A percentile compares a stretch with the other conserved stretches of the same genome.
Conservation (phyloP, 2,329 filamentous ascomycete species). For the Thielaviopsis ethacetica region DNA sequence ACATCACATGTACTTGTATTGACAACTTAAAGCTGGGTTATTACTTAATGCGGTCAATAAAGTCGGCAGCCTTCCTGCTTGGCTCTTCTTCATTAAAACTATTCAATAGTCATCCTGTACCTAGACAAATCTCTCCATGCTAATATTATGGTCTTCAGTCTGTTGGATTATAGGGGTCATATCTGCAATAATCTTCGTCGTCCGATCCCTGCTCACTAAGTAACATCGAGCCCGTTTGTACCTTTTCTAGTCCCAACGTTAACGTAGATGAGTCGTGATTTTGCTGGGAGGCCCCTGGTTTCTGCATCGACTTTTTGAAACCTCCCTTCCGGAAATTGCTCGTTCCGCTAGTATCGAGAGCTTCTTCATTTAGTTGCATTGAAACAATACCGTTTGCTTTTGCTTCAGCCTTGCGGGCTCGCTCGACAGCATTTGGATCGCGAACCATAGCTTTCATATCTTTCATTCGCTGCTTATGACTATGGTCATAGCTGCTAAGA, state of each 20-base stretch:
- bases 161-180: slow-evolving; percentile 44
- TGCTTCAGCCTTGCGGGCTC: slow-evolving; percentile 52
- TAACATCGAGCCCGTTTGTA: background rate
- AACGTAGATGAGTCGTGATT: background rate
- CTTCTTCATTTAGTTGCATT: slow-evolving; percentile 30
- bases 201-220: slow-evolving; percentile 27
- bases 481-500: slow-evolving; percentile 86
- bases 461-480: slow-evolving; percentile 77
- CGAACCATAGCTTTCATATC: slow-evolving; percentile 76
- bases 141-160: slow-evolving; percentile 22
- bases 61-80: background rate
- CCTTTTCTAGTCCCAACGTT: background rate
- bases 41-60: background rate
- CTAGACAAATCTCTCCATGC: too few relatives aligned
- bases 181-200: slow-evolving; percentile 55
- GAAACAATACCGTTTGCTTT: slow-evolving; percentile 53
- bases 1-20: too few relatives aligned
- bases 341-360: background rate
- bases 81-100: slow-evolving; percentile 17
- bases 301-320: slow-evolving; percentile 74
- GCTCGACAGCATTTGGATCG: slow-evolving; percentile 47
- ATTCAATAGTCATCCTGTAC: too few relatives aligned
- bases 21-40: background rate
- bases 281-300: slow-evolving; percentile 43
- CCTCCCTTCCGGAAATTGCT: slow-evolving; percentile 49